Percentiles rank a stretch among this genome's conserved stretches.
phyloP scores from a whole-genome alignment of 106 monocot genomes.

The Triglochin maritima region DNA sequence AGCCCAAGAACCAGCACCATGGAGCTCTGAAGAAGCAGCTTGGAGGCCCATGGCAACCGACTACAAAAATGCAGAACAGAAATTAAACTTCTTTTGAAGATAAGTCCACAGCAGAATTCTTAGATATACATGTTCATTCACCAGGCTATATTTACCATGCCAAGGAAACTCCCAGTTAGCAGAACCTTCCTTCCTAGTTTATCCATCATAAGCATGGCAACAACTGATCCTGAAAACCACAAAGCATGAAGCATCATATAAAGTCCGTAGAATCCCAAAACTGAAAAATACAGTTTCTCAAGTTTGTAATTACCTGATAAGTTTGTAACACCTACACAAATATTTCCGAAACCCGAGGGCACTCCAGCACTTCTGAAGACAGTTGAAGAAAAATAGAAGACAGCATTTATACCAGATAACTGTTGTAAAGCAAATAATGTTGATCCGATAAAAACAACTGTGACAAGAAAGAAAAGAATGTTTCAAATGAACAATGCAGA shows the following conservation, averaged over 20 bases:
- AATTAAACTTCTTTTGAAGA: not conserved
- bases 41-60: conserved; percentile 79
- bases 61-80: conserved; percentile 17
- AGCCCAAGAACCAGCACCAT: conserved; percentile 15
- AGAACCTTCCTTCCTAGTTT: conserved; percentile 75
- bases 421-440: conserved; percentile 95
- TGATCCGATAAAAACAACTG: conserved; percentile 99
- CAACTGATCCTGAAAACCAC: conserved; percentile 57
- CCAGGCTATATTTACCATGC: conserved; percentile 54
- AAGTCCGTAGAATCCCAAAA: not conserved
- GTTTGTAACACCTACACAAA: conserved; percentile 73
- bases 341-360: conserved; percentile 70
- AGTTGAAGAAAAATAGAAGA: conserved; percentile 89
- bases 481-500: conserved; percentile 42
- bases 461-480: conserved; percentile 25
- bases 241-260: conserved; percentile 32
- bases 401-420: conserved; percentile 99
- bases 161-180: conserved; percentile 70
- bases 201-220: conserved; percentile 94
- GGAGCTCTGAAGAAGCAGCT: conserved; percentile 43
- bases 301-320: conserved; percentile 47
- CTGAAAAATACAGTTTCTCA: not conserved
- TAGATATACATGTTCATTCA: not conserved
- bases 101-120: not conserved
- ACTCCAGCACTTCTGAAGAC: conserved; percentile 83